These are phyloP conservation scores for Globisporangium camurandrum DNA, from an alignment of 352 stramenopile genomes.

Conservation along the genomic window DNA sequence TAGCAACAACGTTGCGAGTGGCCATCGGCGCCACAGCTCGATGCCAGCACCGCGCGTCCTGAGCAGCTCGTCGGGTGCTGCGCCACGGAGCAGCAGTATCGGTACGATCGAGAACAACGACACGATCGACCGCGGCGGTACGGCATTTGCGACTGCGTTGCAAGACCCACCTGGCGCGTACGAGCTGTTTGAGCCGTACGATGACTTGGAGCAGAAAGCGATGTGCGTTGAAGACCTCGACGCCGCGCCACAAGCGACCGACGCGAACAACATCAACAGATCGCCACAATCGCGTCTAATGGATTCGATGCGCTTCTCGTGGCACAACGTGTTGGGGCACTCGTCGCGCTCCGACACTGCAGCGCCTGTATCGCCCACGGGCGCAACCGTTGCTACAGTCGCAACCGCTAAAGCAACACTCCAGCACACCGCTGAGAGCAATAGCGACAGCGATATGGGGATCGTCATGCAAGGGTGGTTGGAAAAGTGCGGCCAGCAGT, in stretches of 20 bases:
- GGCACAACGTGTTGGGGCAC: conserved; percentile 46
- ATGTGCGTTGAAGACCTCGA: conserved; percentile 9
- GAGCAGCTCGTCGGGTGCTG: background rate
- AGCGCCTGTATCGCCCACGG: background rate
- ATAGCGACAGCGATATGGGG: conserved; percentile 29
- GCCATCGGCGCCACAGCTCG: conserved; percentile 8
- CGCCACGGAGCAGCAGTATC: conserved; percentile 9
- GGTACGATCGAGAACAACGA: conserved; percentile 1
- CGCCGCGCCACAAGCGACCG: background rate
- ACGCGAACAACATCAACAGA: conserved; percentile 2
- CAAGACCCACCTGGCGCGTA: conserved; percentile 5
- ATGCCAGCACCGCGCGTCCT: conserved; percentile 1
- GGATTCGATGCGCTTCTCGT: conserved; percentile 47
- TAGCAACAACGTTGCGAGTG: background rate
- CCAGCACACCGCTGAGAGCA: too few species aligned
- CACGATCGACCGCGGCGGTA: conserved; percentile 2
- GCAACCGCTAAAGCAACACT: background rate
- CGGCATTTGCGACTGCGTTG: conserved; percentile 12
- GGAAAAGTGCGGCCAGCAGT: conserved; percentile 82
- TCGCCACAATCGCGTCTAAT: conserved; percentile 37
- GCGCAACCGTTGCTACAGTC: background rate
- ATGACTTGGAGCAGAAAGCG: conserved; percentile 2
- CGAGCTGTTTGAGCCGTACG: too few species aligned
- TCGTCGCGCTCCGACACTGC: conserved; percentile 31
- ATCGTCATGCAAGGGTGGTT: conserved; percentile 84